A percentile compares a stretch with the other conserved stretches of the same genome.
Conservation (phyloP, 768 basidiomycete genomes). For the Mycena galopus region DNA sequence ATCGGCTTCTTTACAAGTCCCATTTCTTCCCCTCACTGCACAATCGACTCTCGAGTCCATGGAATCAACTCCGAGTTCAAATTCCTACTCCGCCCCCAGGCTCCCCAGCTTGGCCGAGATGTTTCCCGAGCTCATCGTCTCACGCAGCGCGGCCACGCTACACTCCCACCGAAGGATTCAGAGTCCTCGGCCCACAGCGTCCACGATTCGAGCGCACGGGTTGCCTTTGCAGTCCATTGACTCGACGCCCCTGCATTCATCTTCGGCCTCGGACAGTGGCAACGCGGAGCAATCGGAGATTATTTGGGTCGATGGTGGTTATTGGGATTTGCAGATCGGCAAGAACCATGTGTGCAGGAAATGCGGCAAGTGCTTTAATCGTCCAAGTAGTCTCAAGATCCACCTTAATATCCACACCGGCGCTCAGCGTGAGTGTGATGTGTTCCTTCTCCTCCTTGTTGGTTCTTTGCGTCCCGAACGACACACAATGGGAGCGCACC, state of each 20-base stretch:
- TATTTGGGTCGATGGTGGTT: slow-evolving; percentile 39
- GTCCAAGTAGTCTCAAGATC: slow-evolving; percentile 75
- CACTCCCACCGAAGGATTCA: too few species aligned
- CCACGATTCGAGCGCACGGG: neutral
- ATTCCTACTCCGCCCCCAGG: neutral
- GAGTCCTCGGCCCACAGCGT: neutral
- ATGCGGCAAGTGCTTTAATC: slow-evolving; percentile 75
- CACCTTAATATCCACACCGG: slow-evolving; percentile 80
- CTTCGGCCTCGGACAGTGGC: neutral
- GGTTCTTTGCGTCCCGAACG: neutral
- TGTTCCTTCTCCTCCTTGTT: neutral
- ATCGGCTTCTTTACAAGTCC: too few species aligned
- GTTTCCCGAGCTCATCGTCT: slow-evolving; percentile 18
- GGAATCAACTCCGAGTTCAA: neutral
- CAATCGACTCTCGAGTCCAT: neutral
- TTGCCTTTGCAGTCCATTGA: neutral
- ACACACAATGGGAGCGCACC: neutral
- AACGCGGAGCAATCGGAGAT: slow-evolving; percentile 20
- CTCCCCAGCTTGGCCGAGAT: slow-evolving; percentile 21
- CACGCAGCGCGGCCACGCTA: neutral
- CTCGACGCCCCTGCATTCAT: neutral
- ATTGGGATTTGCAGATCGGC: slow-evolving; percentile 44
- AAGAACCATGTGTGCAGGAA: slow-evolving; percentile 64
- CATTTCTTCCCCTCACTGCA: neutral
- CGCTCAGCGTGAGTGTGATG: slow-evolving; percentile 65